Evolutionary conservation across 176 grass and related monocot genomes (phyloP).

Genomic region (Carex scoparia): DNA sequence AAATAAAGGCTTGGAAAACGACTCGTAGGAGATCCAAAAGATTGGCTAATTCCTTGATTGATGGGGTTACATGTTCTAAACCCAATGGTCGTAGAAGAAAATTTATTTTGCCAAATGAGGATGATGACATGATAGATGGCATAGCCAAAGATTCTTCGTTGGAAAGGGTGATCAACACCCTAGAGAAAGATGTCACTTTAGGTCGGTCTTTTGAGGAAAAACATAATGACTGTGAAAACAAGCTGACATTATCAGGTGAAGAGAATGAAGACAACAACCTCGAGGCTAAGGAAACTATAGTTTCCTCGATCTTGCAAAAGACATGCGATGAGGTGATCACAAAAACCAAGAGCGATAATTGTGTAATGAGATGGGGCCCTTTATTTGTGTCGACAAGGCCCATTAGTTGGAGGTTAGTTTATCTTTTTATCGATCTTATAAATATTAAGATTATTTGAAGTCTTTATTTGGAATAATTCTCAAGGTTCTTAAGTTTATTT

Average conservation of each 20-base stretch:
- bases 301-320: background rate
- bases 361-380: background rate
- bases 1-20: background rate
- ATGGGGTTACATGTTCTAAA: background rate
- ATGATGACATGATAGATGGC: background rate
- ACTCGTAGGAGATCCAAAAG: background rate
- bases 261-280: background rate
- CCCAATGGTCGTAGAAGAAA: background rate
- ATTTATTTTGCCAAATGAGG: background rate
- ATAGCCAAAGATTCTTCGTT: background rate
- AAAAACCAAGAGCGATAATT: background rate
- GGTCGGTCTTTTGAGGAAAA: background rate
- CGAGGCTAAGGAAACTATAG: constrained; percentile 7
- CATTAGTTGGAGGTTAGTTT: constrained; percentile 27
- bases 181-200: background rate
- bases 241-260: background rate
- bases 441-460: background rate
- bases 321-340: background rate
- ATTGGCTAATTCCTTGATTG: background rate
- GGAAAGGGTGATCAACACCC: background rate
- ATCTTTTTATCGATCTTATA: background rate
- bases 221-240: background rate
- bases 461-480: background rate
- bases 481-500: background rate
- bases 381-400: background rate